Base-by-base conservation (phyloP, 306 rosid genomes). In the Clitoria ternatea region DNA sequence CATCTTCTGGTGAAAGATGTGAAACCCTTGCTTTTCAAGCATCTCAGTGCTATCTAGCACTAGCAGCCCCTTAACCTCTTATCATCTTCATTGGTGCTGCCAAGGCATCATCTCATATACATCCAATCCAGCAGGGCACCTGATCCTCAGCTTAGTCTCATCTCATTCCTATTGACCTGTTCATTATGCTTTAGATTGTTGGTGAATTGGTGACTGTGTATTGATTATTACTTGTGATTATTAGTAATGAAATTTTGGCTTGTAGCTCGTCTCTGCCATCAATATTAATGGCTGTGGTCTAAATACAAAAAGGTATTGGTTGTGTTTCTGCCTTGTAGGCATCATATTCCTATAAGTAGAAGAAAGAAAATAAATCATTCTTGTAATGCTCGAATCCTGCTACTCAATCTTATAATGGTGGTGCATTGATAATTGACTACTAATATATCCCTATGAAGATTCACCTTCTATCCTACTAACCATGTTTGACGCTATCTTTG, bases 401-500 rank as follows among this genome's bases (percentile, higher is more conserved):
- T 45, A 26, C 65, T 35, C 1, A 33, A 24, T 61, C 68, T 45
- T 47, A 8, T 74, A 32, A 24, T 19, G 9, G 3, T 35, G 44
- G 47, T 40, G 17, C 70, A 52, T 35, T 61, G 29, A 14, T 24
- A 42, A 35, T 50, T 30, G 20, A 24, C 26, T 54, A n/a, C 22
- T n/a, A n/a, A n/a, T 17, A 18, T 59, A 18, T 56, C 67, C 40
- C 1, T 44, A 11, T 30, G 23, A 42, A 44, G 15, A 66, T 45
- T 32, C 23, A 35, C n/a, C 11, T 33, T 32, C 56, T 53, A 42
- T 61, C 33, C 14, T 40, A 37, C 14, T 40, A 37, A 43, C 6
- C 11, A 17, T 29, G 55, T 70, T 48, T 61, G 47, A 52, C 50
- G 33, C 62, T 72, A 7, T 35, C 5, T 24, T 54, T 78, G 77